Percentiles rank a stretch among this genome's conserved stretches.
Conservation (phyloP, 2,329 filamentous ascomycete species). For the Aspergillus fischeri region DNA sequence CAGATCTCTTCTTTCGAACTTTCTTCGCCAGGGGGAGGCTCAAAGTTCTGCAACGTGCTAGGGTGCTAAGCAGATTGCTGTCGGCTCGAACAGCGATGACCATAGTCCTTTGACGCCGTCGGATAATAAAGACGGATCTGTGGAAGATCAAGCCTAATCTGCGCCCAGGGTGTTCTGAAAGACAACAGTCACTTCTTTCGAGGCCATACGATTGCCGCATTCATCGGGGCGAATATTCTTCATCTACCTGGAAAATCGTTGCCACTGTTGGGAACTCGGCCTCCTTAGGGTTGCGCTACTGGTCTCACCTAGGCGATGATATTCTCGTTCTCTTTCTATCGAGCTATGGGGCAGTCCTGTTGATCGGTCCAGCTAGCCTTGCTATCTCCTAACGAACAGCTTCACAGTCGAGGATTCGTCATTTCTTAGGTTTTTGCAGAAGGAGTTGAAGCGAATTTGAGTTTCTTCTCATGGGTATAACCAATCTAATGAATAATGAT, state of each 20-base stretch:
- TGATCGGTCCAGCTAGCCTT: too few relatives aligned
- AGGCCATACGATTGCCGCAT: too few relatives aligned
- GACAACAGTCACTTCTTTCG: too few relatives aligned
- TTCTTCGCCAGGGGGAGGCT: slow-evolving; percentile 13
- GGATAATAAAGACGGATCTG: too few relatives aligned
- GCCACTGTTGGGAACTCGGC: too few relatives aligned
- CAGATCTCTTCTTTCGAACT: slow-evolving; percentile 18
- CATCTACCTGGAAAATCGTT: too few relatives aligned
- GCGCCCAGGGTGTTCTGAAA: too few relatives aligned
- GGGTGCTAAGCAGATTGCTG: background rate
- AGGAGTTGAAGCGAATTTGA: background rate
- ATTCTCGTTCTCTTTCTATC: background rate
- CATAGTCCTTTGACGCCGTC: background rate
- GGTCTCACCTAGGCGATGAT: background rate
- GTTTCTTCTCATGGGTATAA: slow-evolving; percentile 15
- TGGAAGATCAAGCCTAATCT: background rate
- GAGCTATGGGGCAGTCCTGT: background rate
- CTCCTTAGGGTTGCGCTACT: background rate
- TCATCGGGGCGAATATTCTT: too few relatives aligned
- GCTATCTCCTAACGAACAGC: too few relatives aligned
- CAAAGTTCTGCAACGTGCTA: background rate
- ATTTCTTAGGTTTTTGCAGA: too few relatives aligned
- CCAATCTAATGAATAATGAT: slow-evolving; percentile 17
- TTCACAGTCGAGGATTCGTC: too few relatives aligned
- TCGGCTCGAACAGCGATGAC: background rate